A percentile compares a stretch with the other conserved stretches of the same genome.
Conservation (phyloP, 768 basidiomycete genomes). For the Pholiota conissans region DNA sequence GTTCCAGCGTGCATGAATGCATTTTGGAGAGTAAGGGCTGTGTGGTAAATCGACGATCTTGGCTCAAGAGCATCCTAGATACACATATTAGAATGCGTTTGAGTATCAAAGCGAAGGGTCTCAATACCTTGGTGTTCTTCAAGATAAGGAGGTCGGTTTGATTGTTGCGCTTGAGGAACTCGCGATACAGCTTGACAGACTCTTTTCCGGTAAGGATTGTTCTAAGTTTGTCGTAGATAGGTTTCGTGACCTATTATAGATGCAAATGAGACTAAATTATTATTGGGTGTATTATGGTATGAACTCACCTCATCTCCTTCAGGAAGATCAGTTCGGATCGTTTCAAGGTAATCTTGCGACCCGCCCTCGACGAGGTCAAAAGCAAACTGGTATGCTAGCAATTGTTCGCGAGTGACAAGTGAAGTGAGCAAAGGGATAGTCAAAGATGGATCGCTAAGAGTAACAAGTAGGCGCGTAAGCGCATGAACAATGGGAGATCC, state of each 20-base stretch:
- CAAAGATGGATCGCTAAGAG: constrained; percentile 78
- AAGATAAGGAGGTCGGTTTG: constrained; percentile 89
- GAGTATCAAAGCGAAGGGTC: not conserved
- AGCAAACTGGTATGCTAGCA: constrained; percentile 91
- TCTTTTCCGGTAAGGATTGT: constrained; percentile 88
- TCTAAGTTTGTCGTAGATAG: constrained; percentile 72
- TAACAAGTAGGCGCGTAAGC: constrained; percentile 86
- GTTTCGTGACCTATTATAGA: constrained; percentile 50
- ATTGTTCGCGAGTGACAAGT: constrained; percentile 66
- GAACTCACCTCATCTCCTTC: constrained; percentile 60
- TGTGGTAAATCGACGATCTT: constrained; percentile 96
- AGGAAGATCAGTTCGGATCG: constrained; percentile 66
- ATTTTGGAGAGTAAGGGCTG: constrained; percentile 93
- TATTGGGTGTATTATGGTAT: not conserved
- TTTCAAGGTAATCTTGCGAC: constrained; percentile 88
- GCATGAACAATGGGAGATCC: constrained; percentile 77
- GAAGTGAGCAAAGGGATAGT: constrained; percentile 74
- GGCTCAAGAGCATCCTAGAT: constrained; percentile 84
- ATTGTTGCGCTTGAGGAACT: constrained; percentile 95
- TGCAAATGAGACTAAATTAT: not conserved
- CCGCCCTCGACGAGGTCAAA: constrained; percentile 96
- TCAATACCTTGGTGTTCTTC: constrained; percentile 82
- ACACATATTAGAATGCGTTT: constrained; percentile 5
- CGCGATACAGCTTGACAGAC: constrained; percentile 89
- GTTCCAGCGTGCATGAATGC: constrained; percentile 99